Percentiles rank a stretch among this genome's conserved stretches.
Conservation (phyloP, 345 rosid species). For the Brassica juncea region DNA sequence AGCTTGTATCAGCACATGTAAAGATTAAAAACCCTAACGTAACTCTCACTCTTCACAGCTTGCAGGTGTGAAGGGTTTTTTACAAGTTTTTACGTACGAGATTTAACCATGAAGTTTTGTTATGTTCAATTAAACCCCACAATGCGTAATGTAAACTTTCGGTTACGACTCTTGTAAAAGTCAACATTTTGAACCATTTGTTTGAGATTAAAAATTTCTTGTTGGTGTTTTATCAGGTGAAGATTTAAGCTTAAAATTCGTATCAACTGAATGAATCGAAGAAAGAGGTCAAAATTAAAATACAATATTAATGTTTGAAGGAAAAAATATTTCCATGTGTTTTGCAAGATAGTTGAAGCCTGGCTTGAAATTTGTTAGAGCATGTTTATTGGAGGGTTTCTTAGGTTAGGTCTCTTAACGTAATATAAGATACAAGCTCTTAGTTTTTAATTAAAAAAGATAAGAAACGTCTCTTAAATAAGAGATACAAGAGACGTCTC, state of each 20-base stretch:
- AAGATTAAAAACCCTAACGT: not conserved
- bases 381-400: no score
- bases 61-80: not conserved
- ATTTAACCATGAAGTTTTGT: constrained; percentile 18
- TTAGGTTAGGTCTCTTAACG: no score
- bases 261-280: constrained; percentile 26
- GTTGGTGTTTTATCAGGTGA: constrained; percentile 27
- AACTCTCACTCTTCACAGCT: not conserved
- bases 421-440: no score
- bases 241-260: constrained; percentile 22
- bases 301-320: constrained; percentile 18
- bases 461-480: no score
- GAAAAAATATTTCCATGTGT: constrained; percentile 13
- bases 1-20: constrained; percentile 74
- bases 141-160: not conserved
- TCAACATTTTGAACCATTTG: not conserved
- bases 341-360: constrained; percentile 8
- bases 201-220: not conserved
- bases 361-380: not conserved
- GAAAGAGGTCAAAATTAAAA: constrained; percentile 21
- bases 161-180: not conserved
- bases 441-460: no score
- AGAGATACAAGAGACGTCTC: no score
- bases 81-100: not conserved
- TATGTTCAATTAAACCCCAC: not conserved